Conservation (phyloP, 2,329 filamentous ascomycete genomes). For the Trichoderma arundinaceum region DNA sequence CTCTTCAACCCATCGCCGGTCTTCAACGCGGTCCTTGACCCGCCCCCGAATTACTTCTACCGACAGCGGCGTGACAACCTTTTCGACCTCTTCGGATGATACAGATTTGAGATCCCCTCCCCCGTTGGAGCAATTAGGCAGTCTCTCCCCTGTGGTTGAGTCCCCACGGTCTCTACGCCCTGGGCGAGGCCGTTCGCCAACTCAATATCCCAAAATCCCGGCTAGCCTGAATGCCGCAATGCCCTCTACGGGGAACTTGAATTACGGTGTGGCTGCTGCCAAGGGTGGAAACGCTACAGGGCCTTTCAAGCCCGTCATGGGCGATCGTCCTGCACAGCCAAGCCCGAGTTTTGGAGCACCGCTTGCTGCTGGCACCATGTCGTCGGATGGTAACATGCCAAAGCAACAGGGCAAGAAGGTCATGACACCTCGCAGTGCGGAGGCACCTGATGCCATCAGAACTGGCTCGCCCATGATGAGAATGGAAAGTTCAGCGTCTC, state of each 20-base stretch:
- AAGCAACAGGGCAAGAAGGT: slow-evolving; percentile 10
- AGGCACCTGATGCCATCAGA: slow-evolving; percentile 34
- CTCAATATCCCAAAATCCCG: slow-evolving; percentile 42
- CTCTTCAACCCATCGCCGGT: slow-evolving; percentile 17
- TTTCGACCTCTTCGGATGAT: slow-evolving; percentile 42
- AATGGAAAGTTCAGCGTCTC: slow-evolving; percentile 46
- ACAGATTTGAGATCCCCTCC: slow-evolving; percentile 27
- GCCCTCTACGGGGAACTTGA: neutral
- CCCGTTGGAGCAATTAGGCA: slow-evolving; percentile 38
- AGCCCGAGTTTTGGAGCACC: slow-evolving; percentile 45
- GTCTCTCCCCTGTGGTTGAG: slow-evolving; percentile 57
- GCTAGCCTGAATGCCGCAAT: slow-evolving; percentile 29
- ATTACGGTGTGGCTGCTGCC: neutral
- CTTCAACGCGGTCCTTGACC: slow-evolving; percentile 36
- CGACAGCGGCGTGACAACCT: slow-evolving; percentile 44
- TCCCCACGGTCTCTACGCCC: slow-evolving; percentile 51
- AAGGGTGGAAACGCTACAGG: slow-evolving; percentile 11
- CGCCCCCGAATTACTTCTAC: slow-evolving; percentile 39
- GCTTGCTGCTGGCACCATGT: slow-evolving; percentile 25
- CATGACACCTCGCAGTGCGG: slow-evolving; percentile 18
- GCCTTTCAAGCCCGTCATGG: neutral
- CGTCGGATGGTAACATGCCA: slow-evolving; percentile 20
- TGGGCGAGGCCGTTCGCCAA: slow-evolving; percentile 42
- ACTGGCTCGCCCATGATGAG: slow-evolving; percentile 47
- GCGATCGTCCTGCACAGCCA: slow-evolving; percentile 17